phyloP scores from a whole-genome alignment of 352 stramenopile species.

The Phytophthora melonis region DNA sequence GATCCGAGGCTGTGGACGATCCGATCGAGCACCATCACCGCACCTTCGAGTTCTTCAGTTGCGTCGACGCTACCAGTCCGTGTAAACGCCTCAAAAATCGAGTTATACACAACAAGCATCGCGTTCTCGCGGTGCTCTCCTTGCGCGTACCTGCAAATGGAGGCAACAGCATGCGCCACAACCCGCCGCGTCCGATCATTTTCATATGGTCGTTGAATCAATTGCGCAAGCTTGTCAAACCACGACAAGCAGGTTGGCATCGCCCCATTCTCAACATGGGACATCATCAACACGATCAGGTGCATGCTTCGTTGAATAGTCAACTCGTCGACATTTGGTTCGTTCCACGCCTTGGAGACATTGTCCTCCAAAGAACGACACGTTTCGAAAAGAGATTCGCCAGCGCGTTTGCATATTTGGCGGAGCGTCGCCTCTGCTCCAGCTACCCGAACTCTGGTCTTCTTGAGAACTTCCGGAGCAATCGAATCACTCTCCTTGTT shows the following conservation, averaged over 20 bases:
- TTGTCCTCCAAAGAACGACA: slow-evolving; percentile 48
- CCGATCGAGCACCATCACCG: slow-evolving; percentile 68
- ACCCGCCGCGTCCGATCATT: slow-evolving; percentile 35
- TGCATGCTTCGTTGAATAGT: slow-evolving; percentile 60
- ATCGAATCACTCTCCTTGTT: slow-evolving; percentile 6
- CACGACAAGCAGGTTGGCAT: slow-evolving; percentile 54
- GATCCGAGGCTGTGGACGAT: slow-evolving; percentile 48
- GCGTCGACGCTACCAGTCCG: not conserved
- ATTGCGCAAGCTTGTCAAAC: slow-evolving; percentile 43
- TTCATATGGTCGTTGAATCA: slow-evolving; percentile 41
- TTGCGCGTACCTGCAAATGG: slow-evolving; percentile 53
- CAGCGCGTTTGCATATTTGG: slow-evolving; percentile 49
- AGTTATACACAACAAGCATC: slow-evolving; percentile 63
- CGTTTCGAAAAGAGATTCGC: slow-evolving; percentile 43
- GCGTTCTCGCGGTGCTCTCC: slow-evolving; percentile 38
- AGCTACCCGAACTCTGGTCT: slow-evolving; percentile 45
- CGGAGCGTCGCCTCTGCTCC: slow-evolving; percentile 56
- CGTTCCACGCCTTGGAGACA: slow-evolving; percentile 50
- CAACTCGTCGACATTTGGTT: slow-evolving; percentile 30
- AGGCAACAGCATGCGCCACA: slow-evolving; percentile 55
- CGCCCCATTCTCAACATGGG: slow-evolving; percentile 38
- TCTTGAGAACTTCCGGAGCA: slow-evolving; percentile 39
- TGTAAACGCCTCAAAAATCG: slow-evolving; percentile 54
- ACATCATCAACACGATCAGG: slow-evolving; percentile 54
- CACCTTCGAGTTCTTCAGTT: slow-evolving; percentile 41